Evolutionary conservation across 345 rosid species (phyloP).

Genomic region (Cardiospermum halicacabum): DNA sequence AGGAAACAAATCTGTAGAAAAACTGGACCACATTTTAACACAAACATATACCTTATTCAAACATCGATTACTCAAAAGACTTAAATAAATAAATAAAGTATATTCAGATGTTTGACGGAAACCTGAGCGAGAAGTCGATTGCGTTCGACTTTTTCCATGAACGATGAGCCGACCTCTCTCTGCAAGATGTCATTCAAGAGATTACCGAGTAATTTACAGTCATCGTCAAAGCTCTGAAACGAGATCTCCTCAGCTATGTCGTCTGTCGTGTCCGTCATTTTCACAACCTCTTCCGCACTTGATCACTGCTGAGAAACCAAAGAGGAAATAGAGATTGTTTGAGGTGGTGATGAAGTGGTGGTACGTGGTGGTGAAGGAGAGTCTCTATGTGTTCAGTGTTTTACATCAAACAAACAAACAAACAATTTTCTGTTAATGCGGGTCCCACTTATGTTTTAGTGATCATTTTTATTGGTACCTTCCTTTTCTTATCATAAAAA

Average conservation of each 20-base stretch:
- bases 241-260: slow-evolving; percentile 94
- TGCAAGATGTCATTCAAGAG: slow-evolving; percentile 82
- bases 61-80: not conserved
- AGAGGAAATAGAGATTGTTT: not conserved
- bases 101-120: too few species aligned
- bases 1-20: too few species aligned
- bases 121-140: slow-evolving; percentile 84
- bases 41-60: too few species aligned
- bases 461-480: not conserved
- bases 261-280: slow-evolving; percentile 95
- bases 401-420: not conserved
- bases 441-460: not conserved
- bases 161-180: slow-evolving; percentile 55
- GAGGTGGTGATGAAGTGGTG: not conserved
- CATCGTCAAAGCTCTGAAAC: slow-evolving; percentile 91
- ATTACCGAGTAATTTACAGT: slow-evolving; percentile 83
- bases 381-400: not conserved
- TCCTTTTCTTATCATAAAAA: not conserved
- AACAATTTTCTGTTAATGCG: slow-evolving; percentile 8
- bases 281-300: not conserved
- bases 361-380: slow-evolving; percentile 14
- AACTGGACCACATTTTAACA: not conserved
- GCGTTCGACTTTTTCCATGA: slow-evolving; percentile 77
- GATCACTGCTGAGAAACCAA: not conserved
- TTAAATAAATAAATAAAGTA: not conserved